Base-by-base conservation (phyloP, 2,329 filamentous ascomycete species). In the Emergomyces pasteurianus region DNA sequence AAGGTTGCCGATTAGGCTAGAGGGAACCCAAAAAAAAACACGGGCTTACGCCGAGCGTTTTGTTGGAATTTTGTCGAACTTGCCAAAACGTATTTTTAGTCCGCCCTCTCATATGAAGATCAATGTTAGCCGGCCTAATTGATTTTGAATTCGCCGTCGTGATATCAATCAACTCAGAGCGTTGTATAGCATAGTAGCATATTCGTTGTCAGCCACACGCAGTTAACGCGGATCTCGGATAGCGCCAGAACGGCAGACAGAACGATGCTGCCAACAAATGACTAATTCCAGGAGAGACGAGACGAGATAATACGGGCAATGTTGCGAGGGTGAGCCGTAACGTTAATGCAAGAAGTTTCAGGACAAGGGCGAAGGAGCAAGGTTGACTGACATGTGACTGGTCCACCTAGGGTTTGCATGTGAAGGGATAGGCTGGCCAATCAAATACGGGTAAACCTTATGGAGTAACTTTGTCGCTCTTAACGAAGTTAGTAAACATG, bases 351-450 rank as follows among this genome's bases (percentile, higher is more conserved):
- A n/a, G n/a, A n/a, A n/a, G n/a, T 31, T 26, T 36, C 14, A 23
- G 36, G 9, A 40, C 12, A 9, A 40, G 31, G 18, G 21, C 9
- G 34, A 34, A 55, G 53, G n/a, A n/a, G 23, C 12, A 28, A 18
- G 34, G 42, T 18, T 8, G 10, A 21, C 6, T 49, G 57, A 50
- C 57, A 58, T 58, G 57, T 58, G 57, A 58, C 57, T 26, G 54
- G 2, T 26, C 38, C 54, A 40, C 38, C 54, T 46, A 57, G 54
- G 14, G 14, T 46, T 57, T 34, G 54, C 54, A 57, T 57, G 54
- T 57, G 54, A 57, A 55, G 53, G 53, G 16, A 21, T 21, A 12
- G 16, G 9, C 3, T 38, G 4, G 18, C 52, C 52, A 54, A 38
- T 54, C 52, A 54, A 31, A n/a, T n/a, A n/a, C n/a, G n/a, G n/a